Conservation (phyloP, 441 rosid species). For the Syzygium syzygioides region DNA sequence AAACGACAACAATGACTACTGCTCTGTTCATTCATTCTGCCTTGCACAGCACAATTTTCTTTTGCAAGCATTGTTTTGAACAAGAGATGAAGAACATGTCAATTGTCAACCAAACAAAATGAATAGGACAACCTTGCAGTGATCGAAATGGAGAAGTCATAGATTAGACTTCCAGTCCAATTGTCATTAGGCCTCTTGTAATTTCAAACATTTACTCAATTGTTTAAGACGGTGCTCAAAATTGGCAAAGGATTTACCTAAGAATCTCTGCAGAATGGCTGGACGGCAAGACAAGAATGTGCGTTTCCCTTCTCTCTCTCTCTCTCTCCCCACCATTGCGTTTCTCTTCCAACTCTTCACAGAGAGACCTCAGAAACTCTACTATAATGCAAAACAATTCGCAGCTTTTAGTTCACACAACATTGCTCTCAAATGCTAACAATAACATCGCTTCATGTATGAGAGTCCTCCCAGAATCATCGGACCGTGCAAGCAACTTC, state of each 20-base stretch:
- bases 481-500: too few relatives aligned
- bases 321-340: too few relatives aligned
- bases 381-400: too few relatives aligned
- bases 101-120: not conserved
- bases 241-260: slow-evolving; percentile 19
- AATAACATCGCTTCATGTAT: too few relatives aligned
- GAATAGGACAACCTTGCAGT: not conserved
- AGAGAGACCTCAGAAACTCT: too few relatives aligned
- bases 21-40: too few relatives aligned
- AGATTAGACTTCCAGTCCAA: slow-evolving; percentile 1
- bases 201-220: not conserved
- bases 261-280: slow-evolving; percentile 23
- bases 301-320: not conserved
- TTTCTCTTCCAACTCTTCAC: too few relatives aligned
- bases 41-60: too few relatives aligned
- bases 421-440: too few relatives aligned
- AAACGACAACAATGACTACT: not conserved
- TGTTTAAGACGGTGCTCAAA: not conserved
- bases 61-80: not conserved
- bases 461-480: too few relatives aligned
- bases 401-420: too few relatives aligned
- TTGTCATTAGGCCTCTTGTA: not conserved
- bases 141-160: not conserved
- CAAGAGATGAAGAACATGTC: not conserved
- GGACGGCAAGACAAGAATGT: slow-evolving; percentile 21